A percentile compares a stretch with the other conserved stretches of the same genome.
These are phyloP conservation scores for Mortierella sp. DNA, from an alignment of 371 early-diverging fungal genomes.

Conservation along the genomic window DNA sequence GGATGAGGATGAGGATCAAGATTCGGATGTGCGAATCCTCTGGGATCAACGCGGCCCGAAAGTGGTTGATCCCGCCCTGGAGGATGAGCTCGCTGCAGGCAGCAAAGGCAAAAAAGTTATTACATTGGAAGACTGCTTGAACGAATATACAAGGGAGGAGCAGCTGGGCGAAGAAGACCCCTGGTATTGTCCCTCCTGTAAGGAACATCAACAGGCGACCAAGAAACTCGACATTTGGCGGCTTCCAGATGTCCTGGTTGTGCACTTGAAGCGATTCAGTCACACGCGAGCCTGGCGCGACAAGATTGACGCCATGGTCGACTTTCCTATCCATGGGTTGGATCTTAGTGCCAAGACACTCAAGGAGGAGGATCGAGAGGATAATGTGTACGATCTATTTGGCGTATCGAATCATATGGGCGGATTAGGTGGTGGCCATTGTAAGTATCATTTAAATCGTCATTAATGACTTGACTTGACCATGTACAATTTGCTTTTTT, in stretches of 20 bases:
- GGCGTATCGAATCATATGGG: constrained; percentile 95
- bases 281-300: constrained; percentile 81
- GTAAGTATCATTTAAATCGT: constrained; percentile 61
- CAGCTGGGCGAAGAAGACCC: constrained; percentile 83
- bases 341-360: constrained; percentile 67
- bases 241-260: constrained; percentile 88
- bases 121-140: constrained; percentile 80
- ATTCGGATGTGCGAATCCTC: constrained; percentile 13
- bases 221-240: constrained; percentile 91
- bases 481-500: background rate
- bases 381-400: constrained; percentile 84
- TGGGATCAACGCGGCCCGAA: constrained; percentile 38
- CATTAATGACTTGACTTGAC: too few relatives aligned
- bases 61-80: constrained; percentile 32
- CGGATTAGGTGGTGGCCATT: constrained; percentile 95
- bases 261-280: constrained; percentile 93
- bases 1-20: constrained; percentile 25
- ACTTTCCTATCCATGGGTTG: constrained; percentile 80
- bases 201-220: constrained; percentile 81
- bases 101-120: constrained; percentile 60
- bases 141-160: constrained; percentile 87
- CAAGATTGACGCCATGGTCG: constrained; percentile 88
- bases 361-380: constrained; percentile 47
- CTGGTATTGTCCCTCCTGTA: constrained; percentile 90
- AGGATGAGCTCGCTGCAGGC: constrained; percentile 18